Conservation (phyloP, 345 rosid species). For the Hypericum perforatum region DNA sequence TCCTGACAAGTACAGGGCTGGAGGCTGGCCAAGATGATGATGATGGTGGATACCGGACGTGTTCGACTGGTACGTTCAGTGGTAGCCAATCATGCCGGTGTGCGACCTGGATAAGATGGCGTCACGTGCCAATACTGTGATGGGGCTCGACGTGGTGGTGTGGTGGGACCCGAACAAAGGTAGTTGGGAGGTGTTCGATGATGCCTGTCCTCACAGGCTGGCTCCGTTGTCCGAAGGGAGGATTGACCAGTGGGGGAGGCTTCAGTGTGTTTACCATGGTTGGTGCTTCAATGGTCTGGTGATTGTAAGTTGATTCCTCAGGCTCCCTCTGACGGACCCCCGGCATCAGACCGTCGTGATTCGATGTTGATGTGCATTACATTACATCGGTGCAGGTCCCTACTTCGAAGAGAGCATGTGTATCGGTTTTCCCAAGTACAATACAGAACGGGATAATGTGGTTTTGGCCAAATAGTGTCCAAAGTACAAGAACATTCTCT, state of each 20-base stretch:
- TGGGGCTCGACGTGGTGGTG: conserved; percentile 4
- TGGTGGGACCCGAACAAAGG: background rate
- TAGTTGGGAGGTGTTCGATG: conserved; percentile 2
- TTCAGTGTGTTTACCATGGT: background rate
- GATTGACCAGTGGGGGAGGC: background rate
- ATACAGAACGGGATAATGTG: background rate
- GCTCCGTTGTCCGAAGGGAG: conserved; percentile 1
- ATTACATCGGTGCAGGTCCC: background rate
- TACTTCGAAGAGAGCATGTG: background rate
- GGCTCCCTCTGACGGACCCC: background rate
- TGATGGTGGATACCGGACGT: background rate
- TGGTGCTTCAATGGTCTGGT: conserved; percentile 1
- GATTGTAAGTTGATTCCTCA: background rate
- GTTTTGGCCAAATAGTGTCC: conserved; percentile 3
- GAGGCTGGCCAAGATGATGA: no score
- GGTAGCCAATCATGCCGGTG: background rate
- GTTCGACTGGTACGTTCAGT: background rate
- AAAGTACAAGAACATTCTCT: background rate
- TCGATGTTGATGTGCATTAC: background rate
- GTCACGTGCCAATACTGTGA: background rate
- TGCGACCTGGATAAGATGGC: background rate
- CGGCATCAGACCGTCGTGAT: background rate
- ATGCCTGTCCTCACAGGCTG: conserved; percentile 1
- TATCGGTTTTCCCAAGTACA: background rate
- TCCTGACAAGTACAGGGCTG: no score